Evolutionary conservation across 345 rosid genomes (phyloP).

Genomic region (Draba incana): DNA sequence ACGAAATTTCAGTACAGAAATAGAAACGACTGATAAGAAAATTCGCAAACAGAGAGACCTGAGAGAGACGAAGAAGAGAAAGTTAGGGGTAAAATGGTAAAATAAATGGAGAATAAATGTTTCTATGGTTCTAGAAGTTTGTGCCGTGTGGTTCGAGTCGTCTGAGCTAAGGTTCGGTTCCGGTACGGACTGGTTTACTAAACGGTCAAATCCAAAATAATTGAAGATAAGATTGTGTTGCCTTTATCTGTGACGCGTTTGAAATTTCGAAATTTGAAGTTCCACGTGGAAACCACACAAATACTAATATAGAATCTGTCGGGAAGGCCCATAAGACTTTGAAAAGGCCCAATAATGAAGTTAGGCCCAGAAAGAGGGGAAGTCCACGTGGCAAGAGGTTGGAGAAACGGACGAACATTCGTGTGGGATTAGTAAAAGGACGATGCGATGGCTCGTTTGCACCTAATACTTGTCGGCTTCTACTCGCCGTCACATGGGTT

Average conservation of each 20-base stretch:
- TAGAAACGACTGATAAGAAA: slow-evolving; percentile 20
- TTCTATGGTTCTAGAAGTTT: slow-evolving; percentile 24
- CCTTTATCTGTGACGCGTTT: slow-evolving; percentile 20
- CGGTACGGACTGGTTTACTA: slow-evolving; percentile 10
- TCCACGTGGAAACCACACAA: slow-evolving; percentile 26
- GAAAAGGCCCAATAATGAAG: slow-evolving; percentile 16
- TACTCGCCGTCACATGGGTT: slow-evolving; percentile 39
- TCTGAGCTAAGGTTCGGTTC: not conserved
- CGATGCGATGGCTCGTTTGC: slow-evolving; percentile 39
- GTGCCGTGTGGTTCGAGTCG: slow-evolving; percentile 23
- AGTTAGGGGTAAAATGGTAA: not conserved
- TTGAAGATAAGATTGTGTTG: slow-evolving; percentile 36
- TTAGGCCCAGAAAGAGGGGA: not conserved
- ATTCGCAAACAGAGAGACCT: slow-evolving; percentile 29
- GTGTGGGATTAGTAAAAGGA: slow-evolving; percentile 42
- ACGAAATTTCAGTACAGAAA: slow-evolving; percentile 13
- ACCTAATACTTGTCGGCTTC: slow-evolving; percentile 48
- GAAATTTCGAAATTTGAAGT: slow-evolving; percentile 42
- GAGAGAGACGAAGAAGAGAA: not conserved
- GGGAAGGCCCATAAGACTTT: slow-evolving; percentile 6
- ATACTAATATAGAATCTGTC: no score
- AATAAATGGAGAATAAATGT: slow-evolving; percentile 20
- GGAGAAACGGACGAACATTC: slow-evolving; percentile 42
- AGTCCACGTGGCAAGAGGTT: slow-evolving; percentile 22
- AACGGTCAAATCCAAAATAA: slow-evolving; percentile 24